phyloP scores from a whole-genome alignment of 352 stramenopile species.

The Albugo laibachii region DNA sequence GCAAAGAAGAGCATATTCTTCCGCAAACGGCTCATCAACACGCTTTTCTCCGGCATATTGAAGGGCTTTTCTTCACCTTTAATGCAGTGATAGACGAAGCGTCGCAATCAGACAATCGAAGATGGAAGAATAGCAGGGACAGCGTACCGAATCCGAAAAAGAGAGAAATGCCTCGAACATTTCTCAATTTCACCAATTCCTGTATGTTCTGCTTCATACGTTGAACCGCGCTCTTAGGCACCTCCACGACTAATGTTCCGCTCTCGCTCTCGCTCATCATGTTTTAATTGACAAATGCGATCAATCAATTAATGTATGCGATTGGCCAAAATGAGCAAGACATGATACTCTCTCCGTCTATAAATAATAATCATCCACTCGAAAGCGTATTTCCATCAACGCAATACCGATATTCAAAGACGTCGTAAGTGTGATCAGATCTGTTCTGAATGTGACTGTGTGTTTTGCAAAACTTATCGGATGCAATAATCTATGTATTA shows the following conservation, averaged over 20 bases:
- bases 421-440: too few species aligned
- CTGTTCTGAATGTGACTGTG: too few species aligned
- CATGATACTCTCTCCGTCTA: too few species aligned
- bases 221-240: slow-evolving; percentile 34
- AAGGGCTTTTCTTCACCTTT: slow-evolving; percentile 72
- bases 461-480: too few species aligned
- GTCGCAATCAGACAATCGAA: slow-evolving; percentile 1
- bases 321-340: too few species aligned
- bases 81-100: not conserved
- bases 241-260: slow-evolving; percentile 47
- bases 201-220: slow-evolving; percentile 43
- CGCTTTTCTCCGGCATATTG: slow-evolving; percentile 45
- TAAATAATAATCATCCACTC: too few species aligned
- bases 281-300: too few species aligned
- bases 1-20: slow-evolving; percentile 74
- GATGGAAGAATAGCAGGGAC: not conserved
- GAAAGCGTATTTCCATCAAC: too few species aligned
- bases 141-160: slow-evolving; percentile 62
- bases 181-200: slow-evolving; percentile 44
- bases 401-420: too few species aligned
- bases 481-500: too few species aligned
- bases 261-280: slow-evolving; percentile 10
- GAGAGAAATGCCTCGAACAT: slow-evolving; percentile 53
- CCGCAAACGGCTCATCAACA: slow-evolving; percentile 31
- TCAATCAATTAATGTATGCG: too few species aligned